Percentiles rank a stretch among this genome's conserved stretches.
phyloP scores from a whole-genome alignment of 202 grass and related monocot genomes.

The Setaria viridis region DNA sequence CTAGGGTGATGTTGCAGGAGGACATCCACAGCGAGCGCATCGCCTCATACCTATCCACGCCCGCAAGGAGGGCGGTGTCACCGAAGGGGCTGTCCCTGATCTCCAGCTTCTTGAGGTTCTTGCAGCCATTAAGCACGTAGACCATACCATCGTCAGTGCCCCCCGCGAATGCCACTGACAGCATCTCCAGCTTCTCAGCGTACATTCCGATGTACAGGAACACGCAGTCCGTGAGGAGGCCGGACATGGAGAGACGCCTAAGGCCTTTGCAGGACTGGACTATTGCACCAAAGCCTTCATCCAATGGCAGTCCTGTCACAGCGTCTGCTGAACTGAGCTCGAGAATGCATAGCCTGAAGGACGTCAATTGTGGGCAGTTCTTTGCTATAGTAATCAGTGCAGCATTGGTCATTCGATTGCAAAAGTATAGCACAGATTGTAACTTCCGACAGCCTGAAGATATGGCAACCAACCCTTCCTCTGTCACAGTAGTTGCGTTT shows the following conservation, averaged over 20 bases:
- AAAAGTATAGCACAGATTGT: constrained; percentile 52
- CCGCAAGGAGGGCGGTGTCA: constrained; percentile 49
- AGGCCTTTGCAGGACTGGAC: constrained; percentile 61
- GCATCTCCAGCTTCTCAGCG: constrained; percentile 67
- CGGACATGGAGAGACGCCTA: constrained; percentile 56
- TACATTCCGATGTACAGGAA: constrained; percentile 91
- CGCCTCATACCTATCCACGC: constrained; percentile 50
- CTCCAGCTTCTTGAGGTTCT: constrained; percentile 69
- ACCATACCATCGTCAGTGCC: constrained; percentile 62
- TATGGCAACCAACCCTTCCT: constrained; percentile 62
- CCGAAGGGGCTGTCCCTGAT: constrained; percentile 66
- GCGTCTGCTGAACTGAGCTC: constrained; percentile 51
- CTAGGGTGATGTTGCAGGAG: constrained; percentile 60
- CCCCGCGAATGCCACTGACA: constrained; percentile 60
- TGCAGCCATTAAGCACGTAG: constrained; percentile 78
- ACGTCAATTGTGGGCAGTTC: constrained; percentile 49
- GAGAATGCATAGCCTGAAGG: constrained; percentile 57
- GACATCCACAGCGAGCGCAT: constrained; percentile 82
- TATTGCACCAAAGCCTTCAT: constrained; percentile 79
- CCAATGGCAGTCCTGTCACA: constrained; percentile 60
- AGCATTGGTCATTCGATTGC: constrained; percentile 59
- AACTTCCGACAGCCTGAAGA: constrained; percentile 58
- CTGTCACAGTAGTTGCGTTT: constrained; percentile 43
- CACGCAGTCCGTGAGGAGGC: constrained; percentile 58
- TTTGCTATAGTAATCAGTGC: constrained; percentile 59